phyloP scores from a whole-genome alignment of 2,329 filamentous ascomycete genomes.

The Chaetomiaceae sp. region DNA sequence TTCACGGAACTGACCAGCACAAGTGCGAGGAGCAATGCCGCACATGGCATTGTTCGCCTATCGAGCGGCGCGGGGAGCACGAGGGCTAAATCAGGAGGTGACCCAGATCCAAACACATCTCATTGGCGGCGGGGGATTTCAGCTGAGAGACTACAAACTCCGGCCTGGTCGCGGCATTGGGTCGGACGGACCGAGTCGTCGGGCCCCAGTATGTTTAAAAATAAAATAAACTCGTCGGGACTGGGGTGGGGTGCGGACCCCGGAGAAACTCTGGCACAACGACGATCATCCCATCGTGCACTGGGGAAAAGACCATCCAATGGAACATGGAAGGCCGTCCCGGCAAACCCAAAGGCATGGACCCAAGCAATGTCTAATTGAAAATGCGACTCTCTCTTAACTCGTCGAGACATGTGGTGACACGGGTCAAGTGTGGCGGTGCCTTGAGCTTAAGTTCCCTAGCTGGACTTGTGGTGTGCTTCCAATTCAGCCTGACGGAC shows the following conservation, averaged over 20 bases:
- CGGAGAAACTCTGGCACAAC: constrained; percentile 5
- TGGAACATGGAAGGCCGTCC: too few species aligned
- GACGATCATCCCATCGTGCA: constrained; percentile 7
- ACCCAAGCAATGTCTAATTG: not conserved
- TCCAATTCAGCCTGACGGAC: not conserved
- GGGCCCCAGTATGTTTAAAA: constrained; percentile 13
- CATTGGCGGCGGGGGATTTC: constrained; percentile 12
- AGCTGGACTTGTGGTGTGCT: too few species aligned
- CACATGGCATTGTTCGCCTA: not conserved
- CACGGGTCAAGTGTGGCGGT: constrained; percentile 5
- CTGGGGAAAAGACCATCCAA: too few species aligned
- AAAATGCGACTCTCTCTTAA: not conserved
- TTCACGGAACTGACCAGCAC: too few species aligned
- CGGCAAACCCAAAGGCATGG: too few species aligned
- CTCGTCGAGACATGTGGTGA: not conserved
- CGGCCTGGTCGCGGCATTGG: constrained; percentile 12
- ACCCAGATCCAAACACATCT: not conserved
- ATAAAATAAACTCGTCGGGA: constrained; percentile 7
- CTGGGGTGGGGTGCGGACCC: constrained; percentile 3
- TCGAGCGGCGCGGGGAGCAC: constrained; percentile 11
- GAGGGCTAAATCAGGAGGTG: constrained; percentile 21
- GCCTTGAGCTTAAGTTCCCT: constrained; percentile 15
- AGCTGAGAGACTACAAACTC: constrained; percentile 18
- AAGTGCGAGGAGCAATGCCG: too few species aligned
- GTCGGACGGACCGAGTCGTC: constrained; percentile 11